A percentile compares a stretch with the other conserved stretches of the same genome.
Conservation (phyloP, 345 rosid species). For the Gossypium rotundifolium region DNA sequence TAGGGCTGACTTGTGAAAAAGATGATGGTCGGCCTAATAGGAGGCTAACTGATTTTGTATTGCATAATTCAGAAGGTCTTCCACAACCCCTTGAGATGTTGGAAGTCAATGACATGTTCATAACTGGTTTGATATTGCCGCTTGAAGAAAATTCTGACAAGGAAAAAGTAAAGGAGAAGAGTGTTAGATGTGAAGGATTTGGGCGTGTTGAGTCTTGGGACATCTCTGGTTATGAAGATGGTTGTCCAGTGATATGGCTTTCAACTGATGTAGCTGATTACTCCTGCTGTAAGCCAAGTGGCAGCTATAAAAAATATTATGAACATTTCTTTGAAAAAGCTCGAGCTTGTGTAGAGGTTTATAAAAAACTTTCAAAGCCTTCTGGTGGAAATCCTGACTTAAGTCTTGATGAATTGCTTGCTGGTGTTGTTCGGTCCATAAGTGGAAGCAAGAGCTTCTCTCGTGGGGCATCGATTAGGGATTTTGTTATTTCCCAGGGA, state of each 20-base stretch:
- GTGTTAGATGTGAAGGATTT: constrained; percentile 45
- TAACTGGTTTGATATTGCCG: constrained; percentile 49
- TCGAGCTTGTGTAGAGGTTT: constrained; percentile 50
- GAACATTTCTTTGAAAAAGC: constrained; percentile 55
- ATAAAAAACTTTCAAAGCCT: constrained; percentile 45
- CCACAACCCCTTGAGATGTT: constrained; percentile 52
- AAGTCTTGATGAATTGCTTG: constrained; percentile 62
- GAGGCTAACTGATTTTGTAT: constrained; percentile 46
- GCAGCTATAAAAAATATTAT: constrained; percentile 39
- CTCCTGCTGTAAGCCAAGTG: constrained; percentile 49
- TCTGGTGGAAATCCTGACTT: constrained; percentile 53
- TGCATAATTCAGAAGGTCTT: constrained; percentile 37
- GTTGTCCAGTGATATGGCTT: constrained; percentile 57
- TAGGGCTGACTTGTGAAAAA: constrained; percentile 28
- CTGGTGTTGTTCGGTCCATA: constrained; percentile 53
- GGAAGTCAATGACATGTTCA: constrained; percentile 46
- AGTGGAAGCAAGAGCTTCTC: constrained; percentile 42
- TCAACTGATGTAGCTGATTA: constrained; percentile 58
- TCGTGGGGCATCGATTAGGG: constrained; percentile 32
- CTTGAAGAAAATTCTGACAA: constrained; percentile 31
- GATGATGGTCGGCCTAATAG: constrained; percentile 38
- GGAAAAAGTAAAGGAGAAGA: constrained; percentile 40
- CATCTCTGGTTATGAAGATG: constrained; percentile 71
- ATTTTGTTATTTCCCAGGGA: constrained; percentile 60
- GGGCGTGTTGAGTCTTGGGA: constrained; percentile 51